A percentile compares a stretch with the other conserved stretches of the same genome.
These are phyloP conservation scores for Podaxis pistillaris DNA, from an alignment of 768 basidiomycete species.

Conservation along the genomic window DNA sequence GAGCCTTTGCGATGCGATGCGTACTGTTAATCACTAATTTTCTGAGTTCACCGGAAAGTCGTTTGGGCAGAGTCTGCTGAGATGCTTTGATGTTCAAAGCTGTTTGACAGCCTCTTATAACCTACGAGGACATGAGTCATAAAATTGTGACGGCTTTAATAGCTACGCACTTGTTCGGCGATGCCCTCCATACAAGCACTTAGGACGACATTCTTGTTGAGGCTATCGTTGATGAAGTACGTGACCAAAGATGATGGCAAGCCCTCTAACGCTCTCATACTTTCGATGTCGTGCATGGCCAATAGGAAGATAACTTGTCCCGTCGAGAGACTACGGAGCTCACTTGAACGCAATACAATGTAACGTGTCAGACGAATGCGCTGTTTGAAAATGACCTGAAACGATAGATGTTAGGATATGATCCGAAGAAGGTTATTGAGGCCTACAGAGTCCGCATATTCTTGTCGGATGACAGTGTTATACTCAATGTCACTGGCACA, in stretches of 20 bases:
- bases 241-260: conserved; percentile 77
- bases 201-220: conserved; percentile 70
- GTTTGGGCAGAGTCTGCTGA: conserved; percentile 71
- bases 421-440: background rate
- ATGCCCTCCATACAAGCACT: conserved; percentile 81
- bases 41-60: conserved; percentile 71
- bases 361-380: conserved; percentile 60
- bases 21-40: conserved; percentile 76
- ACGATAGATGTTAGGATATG: conserved; percentile 3
- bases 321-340: conserved; percentile 71
- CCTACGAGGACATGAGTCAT: conserved; percentile 39
- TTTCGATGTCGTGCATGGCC: conserved; percentile 85
- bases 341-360: conserved; percentile 62
- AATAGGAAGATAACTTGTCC: conserved; percentile 86
- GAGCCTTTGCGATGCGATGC: conserved; percentile 77
- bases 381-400: conserved; percentile 70
- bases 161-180: conserved; percentile 67
- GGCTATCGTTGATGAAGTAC: conserved; percentile 85
- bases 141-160: background rate
- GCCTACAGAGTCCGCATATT: conserved; percentile 74
- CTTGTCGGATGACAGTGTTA: conserved; percentile 85
- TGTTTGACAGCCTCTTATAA: conserved; percentile 72
- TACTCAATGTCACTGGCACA: conserved; percentile 89
- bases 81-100: conserved; percentile 74
- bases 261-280: conserved; percentile 78